Percentiles rank a stretch among this genome's conserved stretches.
Conservation (phyloP, 371 early-diverging fungal genomes). For the Syncephalastrum monosporum region DNA sequence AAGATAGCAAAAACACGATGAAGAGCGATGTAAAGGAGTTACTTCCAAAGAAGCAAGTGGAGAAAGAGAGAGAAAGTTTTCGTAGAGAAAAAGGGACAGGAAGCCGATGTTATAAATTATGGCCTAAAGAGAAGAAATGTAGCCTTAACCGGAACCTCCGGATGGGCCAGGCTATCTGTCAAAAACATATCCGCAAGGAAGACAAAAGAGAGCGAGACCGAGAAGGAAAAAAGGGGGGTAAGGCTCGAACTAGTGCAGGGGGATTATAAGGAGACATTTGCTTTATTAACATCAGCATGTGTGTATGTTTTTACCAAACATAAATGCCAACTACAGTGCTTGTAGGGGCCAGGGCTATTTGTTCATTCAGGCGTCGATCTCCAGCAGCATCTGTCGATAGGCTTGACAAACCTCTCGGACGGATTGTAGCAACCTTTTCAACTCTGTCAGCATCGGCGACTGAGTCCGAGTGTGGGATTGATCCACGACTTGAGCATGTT, state of each 20-base stretch:
- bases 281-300: too few species aligned
- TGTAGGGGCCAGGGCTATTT: background rate
- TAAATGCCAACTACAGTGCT: background rate
- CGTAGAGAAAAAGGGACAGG: background rate
- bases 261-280: too few species aligned
- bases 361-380: constrained; percentile 16
- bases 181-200: constrained; percentile 8
- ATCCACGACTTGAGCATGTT: constrained; percentile 31
- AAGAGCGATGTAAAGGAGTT: background rate
- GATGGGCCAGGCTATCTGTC: too few species aligned
- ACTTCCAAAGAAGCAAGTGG: constrained; percentile 2
- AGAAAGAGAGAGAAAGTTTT: constrained; percentile 9
- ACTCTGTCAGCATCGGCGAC: constrained; percentile 40
- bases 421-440: constrained; percentile 23
- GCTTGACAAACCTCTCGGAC: constrained; percentile 34
- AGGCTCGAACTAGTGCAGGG: background rate
- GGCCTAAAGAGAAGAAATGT: constrained; percentile 28
- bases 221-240: constrained; percentile 1
- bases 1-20: too few species aligned
- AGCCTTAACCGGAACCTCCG: constrained; percentile 2
- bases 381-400: constrained; percentile 35
- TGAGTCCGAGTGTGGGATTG: constrained; percentile 41
- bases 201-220: background rate
- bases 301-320: too few species aligned
- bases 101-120: constrained; percentile 4